Evolutionary conservation across 352 stramenopile species (phyloP).

Genomic region (Globisporangium apiculatum): DNA sequence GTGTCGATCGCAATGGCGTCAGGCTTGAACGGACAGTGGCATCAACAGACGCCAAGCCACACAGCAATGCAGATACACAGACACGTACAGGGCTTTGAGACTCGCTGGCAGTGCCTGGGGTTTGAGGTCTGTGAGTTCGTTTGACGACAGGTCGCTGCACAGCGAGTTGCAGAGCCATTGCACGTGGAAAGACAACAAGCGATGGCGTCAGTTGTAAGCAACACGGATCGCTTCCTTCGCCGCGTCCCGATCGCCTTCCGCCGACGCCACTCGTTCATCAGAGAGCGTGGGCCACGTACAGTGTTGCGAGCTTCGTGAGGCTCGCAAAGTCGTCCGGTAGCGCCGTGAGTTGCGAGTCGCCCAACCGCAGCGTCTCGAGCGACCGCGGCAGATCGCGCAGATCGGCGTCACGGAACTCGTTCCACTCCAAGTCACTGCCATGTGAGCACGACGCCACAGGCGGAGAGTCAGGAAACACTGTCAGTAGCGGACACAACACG

Average conservation of each 20-base stretch:
- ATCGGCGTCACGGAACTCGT: conserved; percentile 20
- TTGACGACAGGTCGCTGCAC: conserved; percentile 11
- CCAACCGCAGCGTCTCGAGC: conserved; percentile 19
- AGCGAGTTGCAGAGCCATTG: not conserved
- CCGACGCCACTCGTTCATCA: no score
- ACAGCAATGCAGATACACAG: no score
- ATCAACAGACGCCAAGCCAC: no score
- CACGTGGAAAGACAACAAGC: not conserved
- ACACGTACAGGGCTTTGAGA: conserved; percentile 10
- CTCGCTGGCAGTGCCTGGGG: conserved; percentile 13
- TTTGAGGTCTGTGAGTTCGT: conserved; percentile 9
- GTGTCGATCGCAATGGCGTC: no score
- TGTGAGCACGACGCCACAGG: not conserved
- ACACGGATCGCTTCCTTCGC: no score
- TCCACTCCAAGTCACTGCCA: conserved; percentile 28
- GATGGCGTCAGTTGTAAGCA: not conserved
- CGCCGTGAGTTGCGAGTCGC: conserved; percentile 10
- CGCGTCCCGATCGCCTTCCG: no score
- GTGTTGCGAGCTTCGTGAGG: conserved; percentile 15
- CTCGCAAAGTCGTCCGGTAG: conserved; percentile 19
- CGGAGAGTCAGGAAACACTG: not conserved
- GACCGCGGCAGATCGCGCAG: conserved; percentile 20
- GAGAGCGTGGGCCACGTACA: conserved; percentile 7
- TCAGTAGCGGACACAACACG: no score
- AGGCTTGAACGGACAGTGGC: no score